Evolutionary conservation across 164 flowering plant species (phyloP).

Genomic region (Taxillus chinensis): DNA sequence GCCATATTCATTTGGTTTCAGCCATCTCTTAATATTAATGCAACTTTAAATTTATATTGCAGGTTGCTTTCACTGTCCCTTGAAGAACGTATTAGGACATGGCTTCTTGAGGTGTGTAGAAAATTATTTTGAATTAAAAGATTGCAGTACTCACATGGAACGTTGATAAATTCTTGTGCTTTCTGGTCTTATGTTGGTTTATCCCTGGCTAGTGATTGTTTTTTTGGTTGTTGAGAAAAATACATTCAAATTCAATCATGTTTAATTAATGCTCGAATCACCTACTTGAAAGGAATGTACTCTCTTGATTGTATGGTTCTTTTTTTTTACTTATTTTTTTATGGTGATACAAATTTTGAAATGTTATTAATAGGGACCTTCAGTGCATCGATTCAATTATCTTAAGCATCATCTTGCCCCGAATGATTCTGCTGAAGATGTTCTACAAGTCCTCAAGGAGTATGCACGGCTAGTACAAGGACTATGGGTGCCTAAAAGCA

Average conservation of each 20-base stretch:
- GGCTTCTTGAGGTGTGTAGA: constrained; percentile 53
- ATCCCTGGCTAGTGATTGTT: too few relatives aligned
- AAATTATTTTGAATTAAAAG: neutral
- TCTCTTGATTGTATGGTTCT: neutral
- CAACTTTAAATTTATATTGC: neutral
- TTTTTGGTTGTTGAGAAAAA: too few relatives aligned
- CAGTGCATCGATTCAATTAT: constrained; percentile 35
- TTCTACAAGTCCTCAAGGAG: constrained; percentile 35
- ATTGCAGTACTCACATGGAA: too few relatives aligned
- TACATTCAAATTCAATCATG: neutral
- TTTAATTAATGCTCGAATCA: neutral
- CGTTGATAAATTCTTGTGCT: too few relatives aligned
- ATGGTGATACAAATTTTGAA: neutral
- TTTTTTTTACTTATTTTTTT: neutral
- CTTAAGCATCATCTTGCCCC: constrained; percentile 66
- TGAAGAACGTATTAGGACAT: constrained; percentile 44
- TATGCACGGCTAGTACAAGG: constrained; percentile 65
- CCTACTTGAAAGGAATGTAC: neutral
- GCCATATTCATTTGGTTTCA: too few relatives aligned
- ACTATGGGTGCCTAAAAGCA: constrained; percentile 56
- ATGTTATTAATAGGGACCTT: constrained; percentile 35
- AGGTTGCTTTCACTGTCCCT: constrained; percentile 58
- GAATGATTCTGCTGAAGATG: constrained; percentile 35
- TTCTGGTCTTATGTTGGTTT: too few relatives aligned
- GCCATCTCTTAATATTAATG: too few relatives aligned